Base-by-base conservation (phyloP, 1,284 basidiomycete species). In the Ustilago crameri region DNA sequence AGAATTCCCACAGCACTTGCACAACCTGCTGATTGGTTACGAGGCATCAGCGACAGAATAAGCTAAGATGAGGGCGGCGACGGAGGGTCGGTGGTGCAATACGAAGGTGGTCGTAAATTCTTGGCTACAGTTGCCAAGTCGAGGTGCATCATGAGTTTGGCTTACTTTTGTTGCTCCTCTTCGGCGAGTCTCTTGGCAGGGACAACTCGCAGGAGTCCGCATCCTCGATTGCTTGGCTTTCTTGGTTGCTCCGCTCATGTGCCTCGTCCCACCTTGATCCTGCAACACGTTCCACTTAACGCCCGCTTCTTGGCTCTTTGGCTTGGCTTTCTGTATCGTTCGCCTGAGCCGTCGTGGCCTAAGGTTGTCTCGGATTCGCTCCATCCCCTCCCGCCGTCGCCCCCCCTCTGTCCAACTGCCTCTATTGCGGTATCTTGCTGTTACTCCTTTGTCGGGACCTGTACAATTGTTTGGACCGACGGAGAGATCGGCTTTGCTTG, bases 91-190 rank as follows among this genome's bases (percentile, higher is more conserved):
- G n/a, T n/a, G n/a, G n/a, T n/a, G n/a, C n/a, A n/a, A n/a, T n/a
- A n/a, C n/a, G n/a, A n/a, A n/a, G n/a, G n/a, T n/a, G n/a, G n/a
- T n/a, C n/a, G n/a, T n/a, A n/a, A n/a, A 30, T 51, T 42, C 38
- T 51, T 51, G 49, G 49, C 49, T 42, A 5, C 10, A 17, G 5
- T 46, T 8, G 30, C 30, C 12, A 30, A 30, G 30, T 40, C 30
- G 30, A 30, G 12, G 30, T 30, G 30, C 30, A 26, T 43, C 42
- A 24, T 43, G 42, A 43, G 38, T 30, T 30, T 30, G 12, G 30
- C 32, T 20, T 18, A 17, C 46, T 20, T 46, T 22, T 9, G n/a
- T 20, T 46, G 44, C 44, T 34, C n/a, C n/a, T n/a, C n/a, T 40
- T 40, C 5, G 38, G 38, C 38, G 18, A 30, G 30, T n/a, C 46